Percentiles rank a stretch among this genome's conserved stretches.
Conservation (phyloP, 768 basidiomycete species). For the Roridomyces roridus region DNA sequence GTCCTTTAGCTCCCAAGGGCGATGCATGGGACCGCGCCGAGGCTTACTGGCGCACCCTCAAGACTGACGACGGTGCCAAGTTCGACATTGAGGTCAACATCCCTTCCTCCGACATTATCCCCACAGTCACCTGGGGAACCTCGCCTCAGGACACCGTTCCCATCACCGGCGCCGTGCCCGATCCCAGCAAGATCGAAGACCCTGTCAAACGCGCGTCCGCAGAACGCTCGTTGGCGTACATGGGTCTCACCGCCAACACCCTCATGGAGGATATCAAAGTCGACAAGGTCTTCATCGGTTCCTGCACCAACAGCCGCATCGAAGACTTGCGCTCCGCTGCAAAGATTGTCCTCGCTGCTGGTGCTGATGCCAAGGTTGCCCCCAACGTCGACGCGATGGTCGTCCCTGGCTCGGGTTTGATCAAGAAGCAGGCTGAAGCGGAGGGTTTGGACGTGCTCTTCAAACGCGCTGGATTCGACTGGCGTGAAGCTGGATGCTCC, state of each 20-base stretch:
- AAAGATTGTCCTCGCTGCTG: conserved; percentile 75
- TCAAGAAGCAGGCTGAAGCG: conserved; percentile 90
- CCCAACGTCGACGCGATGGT: conserved; percentile 84
- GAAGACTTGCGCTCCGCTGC: conserved; percentile 92
- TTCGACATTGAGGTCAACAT: conserved; percentile 87
- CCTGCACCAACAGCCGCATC: conserved; percentile 94
- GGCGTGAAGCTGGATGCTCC: conserved; percentile 94
- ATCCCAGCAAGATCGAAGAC: conserved; percentile 71
- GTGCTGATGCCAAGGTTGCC: conserved; percentile 76
- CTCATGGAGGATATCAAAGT: conserved; percentile 80
- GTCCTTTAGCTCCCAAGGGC: conserved; percentile 83
- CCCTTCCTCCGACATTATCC: conserved; percentile 83
- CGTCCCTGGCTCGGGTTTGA: conserved; percentile 89
- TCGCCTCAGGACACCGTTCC: conserved; percentile 88
- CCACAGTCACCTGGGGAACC: conserved; percentile 93
- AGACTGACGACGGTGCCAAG: conserved; percentile 80
- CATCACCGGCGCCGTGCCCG: conserved; percentile 82
- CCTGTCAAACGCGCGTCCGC: conserved; percentile 70
- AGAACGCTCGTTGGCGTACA: conserved; percentile 80
- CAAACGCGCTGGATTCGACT: conserved; percentile 91
- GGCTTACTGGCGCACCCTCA: conserved; percentile 85
- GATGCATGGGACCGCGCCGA: conserved; percentile 87
- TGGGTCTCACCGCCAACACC: conserved; percentile 83
- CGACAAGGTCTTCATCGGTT: conserved; percentile 94
- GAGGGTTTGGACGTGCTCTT: conserved; percentile 88